A percentile compares a stretch with the other conserved stretches of the same genome.
Conservation (phyloP, 495 filamentous ascomycete genomes). For the Friedmanniomyces simplex region DNA sequence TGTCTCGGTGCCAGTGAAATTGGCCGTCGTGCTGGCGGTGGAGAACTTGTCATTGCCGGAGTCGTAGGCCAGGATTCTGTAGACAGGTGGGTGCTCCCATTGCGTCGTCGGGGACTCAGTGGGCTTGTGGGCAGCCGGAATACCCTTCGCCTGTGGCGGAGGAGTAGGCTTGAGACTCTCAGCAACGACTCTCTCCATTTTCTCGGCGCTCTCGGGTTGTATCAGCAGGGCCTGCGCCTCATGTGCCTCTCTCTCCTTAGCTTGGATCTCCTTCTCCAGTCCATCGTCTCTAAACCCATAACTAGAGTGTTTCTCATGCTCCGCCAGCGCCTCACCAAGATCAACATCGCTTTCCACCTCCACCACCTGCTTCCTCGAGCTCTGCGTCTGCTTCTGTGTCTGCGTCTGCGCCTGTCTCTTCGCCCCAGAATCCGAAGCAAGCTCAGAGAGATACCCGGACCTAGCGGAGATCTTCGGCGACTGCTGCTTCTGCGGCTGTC, state of each 20-base stretch:
- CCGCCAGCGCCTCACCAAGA: constrained; percentile 17
- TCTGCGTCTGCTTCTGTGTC: too few relatives aligned
- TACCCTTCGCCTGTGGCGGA: background rate
- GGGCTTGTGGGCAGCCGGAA: background rate
- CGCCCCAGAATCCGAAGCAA: background rate
- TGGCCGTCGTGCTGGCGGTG: constrained; percentile 49
- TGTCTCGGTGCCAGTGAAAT: constrained; percentile 31
- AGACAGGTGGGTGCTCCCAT: constrained; percentile 36
- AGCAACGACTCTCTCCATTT: background rate
- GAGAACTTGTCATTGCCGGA: constrained; percentile 49
- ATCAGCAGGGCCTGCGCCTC: constrained; percentile 3
- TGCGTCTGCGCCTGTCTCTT: background rate
- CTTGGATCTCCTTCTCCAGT: constrained; percentile 10
- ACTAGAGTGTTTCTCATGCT: constrained; percentile 11
- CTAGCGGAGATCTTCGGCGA: too few relatives aligned
- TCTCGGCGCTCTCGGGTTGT: background rate
- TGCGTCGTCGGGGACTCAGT: background rate
- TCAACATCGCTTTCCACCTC: constrained; percentile 19
- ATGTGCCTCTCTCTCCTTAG: constrained; percentile 9
- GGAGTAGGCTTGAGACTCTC: background rate
- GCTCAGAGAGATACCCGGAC: too few relatives aligned
- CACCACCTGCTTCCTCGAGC: background rate
- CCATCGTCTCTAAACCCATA: constrained; percentile 2
- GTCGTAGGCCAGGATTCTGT: constrained; percentile 68
- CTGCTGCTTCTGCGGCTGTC: constrained; percentile 23